Evolutionary conservation across 2,329 filamentous ascomycete genomes (phyloP), one percentile per base, ranked within the genome.

Genomic region (Paecilomyces variotii): DNA sequence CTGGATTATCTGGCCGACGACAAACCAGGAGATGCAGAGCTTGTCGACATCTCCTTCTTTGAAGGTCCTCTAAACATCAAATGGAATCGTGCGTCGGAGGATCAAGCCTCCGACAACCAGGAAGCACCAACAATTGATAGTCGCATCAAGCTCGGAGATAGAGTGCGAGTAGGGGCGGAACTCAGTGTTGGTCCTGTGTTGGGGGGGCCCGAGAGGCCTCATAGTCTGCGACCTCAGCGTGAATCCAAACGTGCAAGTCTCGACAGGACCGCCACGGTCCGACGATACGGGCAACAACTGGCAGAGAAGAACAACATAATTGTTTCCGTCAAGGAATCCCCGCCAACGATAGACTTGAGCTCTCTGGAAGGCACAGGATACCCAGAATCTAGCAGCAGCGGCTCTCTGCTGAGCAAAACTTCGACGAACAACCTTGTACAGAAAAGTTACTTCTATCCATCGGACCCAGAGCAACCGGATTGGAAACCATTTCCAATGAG

Each of bases 281-380:
- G 70, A 5, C 64, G 71, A 28, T 69, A 74, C 39, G 77, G 75
- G 2, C 75, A 77, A 57, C 68, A 71, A 53, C 71, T 75, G 32
- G 78, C 77, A 1, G 71, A 78, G 34, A 72, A 76, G 62, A 74
- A 70, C 4, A 76, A 76, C 4, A 72, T 69, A 35, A 78, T 80
- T 25, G 70, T 79, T 14, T 76, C 75, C 34, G 68, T 79, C 11
- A 65, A 73, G 57, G 74, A 77, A 39, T 61, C 70, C 25, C 51
- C 57, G 5, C 62, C 64, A 1, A 67, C 70, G 4, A 68, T 79
- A 3, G 78, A 80, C 56, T 71, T 79, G 58, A 79, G 76, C 58
- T 72, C 72, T 34, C 66, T 75, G 26, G 74, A 72, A 12, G 73
- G 70, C 5, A 54, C 61, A 24, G 56, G 61, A n/a, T 32, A 50